Conservation (phyloP, 192 early-diverging fungal species). For the Coemansia sp. region DNA sequence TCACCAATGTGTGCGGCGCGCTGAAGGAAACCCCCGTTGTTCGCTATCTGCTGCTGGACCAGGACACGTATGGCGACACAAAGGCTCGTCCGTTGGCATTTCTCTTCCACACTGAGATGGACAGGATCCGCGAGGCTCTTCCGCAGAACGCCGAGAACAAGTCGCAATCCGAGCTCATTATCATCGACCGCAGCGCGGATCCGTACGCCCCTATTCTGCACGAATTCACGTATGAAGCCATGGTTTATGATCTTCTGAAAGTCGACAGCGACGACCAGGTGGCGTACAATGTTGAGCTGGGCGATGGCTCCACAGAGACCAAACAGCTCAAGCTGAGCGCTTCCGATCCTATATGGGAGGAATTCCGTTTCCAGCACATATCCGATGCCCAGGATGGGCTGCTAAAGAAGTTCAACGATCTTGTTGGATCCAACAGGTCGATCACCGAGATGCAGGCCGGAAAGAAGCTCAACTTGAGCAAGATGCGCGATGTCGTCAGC, state of each 20-base stretch:
- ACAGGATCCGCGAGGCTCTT: constrained; percentile 70
- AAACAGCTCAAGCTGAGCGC: constrained; percentile 49
- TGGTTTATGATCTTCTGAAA: constrained; percentile 88
- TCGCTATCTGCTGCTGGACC: constrained; percentile 82
- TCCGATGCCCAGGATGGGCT: constrained; percentile 55
- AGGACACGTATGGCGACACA: constrained; percentile 61
- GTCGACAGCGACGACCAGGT: constrained; percentile 55
- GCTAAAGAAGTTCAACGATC: constrained; percentile 41
- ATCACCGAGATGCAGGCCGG: constrained; percentile 46
- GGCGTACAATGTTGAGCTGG: constrained; percentile 43
- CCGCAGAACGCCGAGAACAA: constrained; percentile 53
- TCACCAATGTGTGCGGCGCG: constrained; percentile 83
- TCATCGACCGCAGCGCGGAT: constrained; percentile 92
- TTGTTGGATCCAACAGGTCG: constrained; percentile 46
- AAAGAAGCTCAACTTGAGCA: constrained; percentile 32
- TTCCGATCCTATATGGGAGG: constrained; percentile 55
- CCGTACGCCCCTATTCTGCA: constrained; percentile 87
- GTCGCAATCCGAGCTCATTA: constrained; percentile 76
- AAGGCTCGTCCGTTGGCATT: constrained; percentile 77
- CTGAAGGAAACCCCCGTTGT: constrained; percentile 92
- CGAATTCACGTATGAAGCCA: constrained; percentile 99
- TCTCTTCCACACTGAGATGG: constrained; percentile 81
- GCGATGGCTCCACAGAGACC: constrained; percentile 35
- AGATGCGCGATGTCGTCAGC: constrained; percentile 52
- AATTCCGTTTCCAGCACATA: constrained; percentile 58